A percentile compares a stretch with the other conserved stretches of the same genome.
Evolutionary conservation across 2,329 filamentous ascomycete species (phyloP).

Genomic region (Paecilomyces fulvus): DNA sequence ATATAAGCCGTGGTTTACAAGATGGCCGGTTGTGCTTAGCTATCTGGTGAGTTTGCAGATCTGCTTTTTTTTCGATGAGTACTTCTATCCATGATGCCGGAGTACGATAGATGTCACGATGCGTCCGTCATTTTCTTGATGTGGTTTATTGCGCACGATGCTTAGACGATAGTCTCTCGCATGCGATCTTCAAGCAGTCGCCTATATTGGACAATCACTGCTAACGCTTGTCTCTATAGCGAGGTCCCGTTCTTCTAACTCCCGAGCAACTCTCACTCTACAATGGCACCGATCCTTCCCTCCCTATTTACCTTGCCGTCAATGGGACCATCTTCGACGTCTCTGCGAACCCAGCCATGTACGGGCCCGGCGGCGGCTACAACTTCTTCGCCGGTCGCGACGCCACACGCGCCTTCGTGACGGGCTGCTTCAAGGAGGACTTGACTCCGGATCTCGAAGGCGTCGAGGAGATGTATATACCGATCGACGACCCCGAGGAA

Average conservation of each 20-base stretch:
- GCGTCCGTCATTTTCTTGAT: neutral
- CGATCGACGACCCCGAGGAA: slow-evolving; percentile 45
- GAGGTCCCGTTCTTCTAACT: slow-evolving; percentile 60
- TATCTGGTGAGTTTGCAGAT: slow-evolving; percentile 47
- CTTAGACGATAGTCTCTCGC: too few relatives aligned
- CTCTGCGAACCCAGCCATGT: slow-evolving; percentile 46
- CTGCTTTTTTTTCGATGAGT: neutral
- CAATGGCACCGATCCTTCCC: slow-evolving; percentile 65
- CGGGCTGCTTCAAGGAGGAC: slow-evolving; percentile 85
- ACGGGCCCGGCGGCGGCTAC: slow-evolving; percentile 81
- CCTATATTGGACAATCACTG: neutral
- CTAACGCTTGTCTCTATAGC: slow-evolving; percentile 19
- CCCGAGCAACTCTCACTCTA: slow-evolving; percentile 63
- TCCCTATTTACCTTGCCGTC: slow-evolving; percentile 84
- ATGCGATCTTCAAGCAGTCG: too few relatives aligned
- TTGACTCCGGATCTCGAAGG: slow-evolving; percentile 75
- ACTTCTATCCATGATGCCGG: neutral
- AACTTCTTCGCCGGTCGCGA: slow-evolving; percentile 79
- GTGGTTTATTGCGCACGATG: too few relatives aligned
- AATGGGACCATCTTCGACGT: slow-evolving; percentile 61
- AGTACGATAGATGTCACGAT: neutral
- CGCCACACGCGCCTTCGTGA: slow-evolving; percentile 81
- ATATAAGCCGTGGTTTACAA: slow-evolving; percentile 55
- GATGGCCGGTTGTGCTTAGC: slow-evolving; percentile 48
- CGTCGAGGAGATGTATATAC: slow-evolving; percentile 74